Evolutionary conservation across 176 grass and related monocot genomes (phyloP), one percentile per base, ranked within the genome.

Genomic region (Bromus sterilis): DNA sequence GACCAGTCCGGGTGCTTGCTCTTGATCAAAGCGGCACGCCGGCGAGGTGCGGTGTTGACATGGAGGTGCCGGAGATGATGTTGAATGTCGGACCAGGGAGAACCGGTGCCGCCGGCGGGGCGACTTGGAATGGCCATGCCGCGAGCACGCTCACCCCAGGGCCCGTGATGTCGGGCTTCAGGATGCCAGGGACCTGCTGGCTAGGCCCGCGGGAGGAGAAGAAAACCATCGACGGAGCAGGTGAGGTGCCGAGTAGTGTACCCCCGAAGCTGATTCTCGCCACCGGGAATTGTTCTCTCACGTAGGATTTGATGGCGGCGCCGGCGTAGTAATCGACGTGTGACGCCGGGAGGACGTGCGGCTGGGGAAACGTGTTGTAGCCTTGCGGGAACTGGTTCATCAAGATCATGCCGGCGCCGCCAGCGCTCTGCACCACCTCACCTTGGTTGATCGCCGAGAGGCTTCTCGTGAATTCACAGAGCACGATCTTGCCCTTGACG

Each of bases 401-500:
- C 25, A 89, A 0, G 16, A 92, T 56, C 90, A 92, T 89, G 35
- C 71, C 80, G 31, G 25, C 33, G 18, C 83, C 90, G 1, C 87
- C 83, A 1, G 60, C 70, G 0, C 34, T 16, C 9, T 64, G 23
- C 12, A 92, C 67, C 5, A n/a, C 82, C 32, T 9, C 41, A 2
- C 42, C 23, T 74, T 40, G 11, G 21, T 4, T 66, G 9, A 69
- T 2, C n/a, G 23, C 61, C 26, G 14, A 10, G 7, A 42, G 1
- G 21, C 0, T 12, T 4, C 58, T 16, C 4, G 9, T n/a, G 0
- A 12, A 44, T 26, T 64, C 51, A 42, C 92, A 94, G 21, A 89
- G 59, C 20, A 89, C 92, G 1, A 91, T 87, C 80, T 94, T 94
- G 16, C 89, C 89, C 42, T 28, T 82, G 15, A 89, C 84, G 26